Evolutionary conservation across 192 early-diverging fungal species (phyloP).

Genomic region (Lunasporangiospora selenospora): DNA sequence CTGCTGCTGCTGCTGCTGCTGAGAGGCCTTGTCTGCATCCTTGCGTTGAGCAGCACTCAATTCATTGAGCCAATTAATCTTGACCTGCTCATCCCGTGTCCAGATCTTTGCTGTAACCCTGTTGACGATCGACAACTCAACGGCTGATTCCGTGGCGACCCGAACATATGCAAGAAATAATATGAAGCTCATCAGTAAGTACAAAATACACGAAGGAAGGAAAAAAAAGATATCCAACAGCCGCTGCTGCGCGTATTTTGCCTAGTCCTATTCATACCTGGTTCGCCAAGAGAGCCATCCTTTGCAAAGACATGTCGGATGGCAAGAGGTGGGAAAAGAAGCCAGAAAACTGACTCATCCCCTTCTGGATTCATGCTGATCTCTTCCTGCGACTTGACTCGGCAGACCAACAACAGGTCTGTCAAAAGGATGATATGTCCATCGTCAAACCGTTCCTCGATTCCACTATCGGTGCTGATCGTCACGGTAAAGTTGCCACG

Average conservation of each 20-base stretch:
- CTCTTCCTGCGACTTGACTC: conserved; percentile 49
- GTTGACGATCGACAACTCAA: conserved; percentile 39
- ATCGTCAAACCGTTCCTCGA: conserved; percentile 27
- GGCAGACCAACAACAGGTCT: conserved; percentile 54
- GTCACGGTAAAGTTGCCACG: conserved; percentile 37
- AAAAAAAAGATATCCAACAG: no score
- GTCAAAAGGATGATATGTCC: conserved; percentile 54
- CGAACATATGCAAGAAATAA: no score
- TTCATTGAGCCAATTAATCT: conserved; percentile 38
- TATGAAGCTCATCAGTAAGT: no score
- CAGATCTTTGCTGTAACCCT: conserved; percentile 36
- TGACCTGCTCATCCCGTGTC: conserved; percentile 22
- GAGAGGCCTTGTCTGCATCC: conserved; percentile 15
- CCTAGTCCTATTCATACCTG: conserved; percentile 30
- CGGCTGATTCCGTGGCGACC: conserved; percentile 36
- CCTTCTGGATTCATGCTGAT: conserved; percentile 34
- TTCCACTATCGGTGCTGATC: conserved; percentile 34
- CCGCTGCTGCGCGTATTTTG: no score
- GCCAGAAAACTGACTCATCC: conserved; percentile 25
- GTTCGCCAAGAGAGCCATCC: conserved; percentile 33
- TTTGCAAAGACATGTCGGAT: conserved; percentile 49
- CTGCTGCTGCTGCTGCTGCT: conserved; percentile 34
- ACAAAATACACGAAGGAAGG: no score
- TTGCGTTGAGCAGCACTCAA: conserved; percentile 24
- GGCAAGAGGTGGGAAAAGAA: conserved; percentile 58